These are phyloP conservation scores for Euphrasia arctica DNA, from an alignment of 305 asterid genomes.

Conservation along the genomic window DNA sequence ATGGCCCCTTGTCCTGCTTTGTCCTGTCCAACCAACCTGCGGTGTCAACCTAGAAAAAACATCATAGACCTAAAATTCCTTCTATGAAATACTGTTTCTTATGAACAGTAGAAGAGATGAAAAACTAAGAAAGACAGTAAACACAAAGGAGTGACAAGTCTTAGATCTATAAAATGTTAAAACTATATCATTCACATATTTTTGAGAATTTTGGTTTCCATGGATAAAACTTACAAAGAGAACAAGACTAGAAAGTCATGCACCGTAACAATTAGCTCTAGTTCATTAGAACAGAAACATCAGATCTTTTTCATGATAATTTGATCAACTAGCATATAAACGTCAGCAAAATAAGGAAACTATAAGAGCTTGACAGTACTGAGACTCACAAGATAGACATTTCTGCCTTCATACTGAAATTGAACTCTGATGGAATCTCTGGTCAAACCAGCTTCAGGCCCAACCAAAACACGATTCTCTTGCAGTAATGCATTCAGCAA, in stretches of 20 bases:
- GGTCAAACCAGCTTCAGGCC: constrained; percentile 96
- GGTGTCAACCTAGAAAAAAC: constrained; percentile 74
- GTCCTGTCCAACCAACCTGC: constrained; percentile 99
- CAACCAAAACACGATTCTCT: constrained; percentile 95
- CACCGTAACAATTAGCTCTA: neutral
- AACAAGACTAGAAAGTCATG: neutral
- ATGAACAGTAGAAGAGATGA: neutral
- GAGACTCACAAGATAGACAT: constrained; percentile 63
- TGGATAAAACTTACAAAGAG: constrained; percentile 8
- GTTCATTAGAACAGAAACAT: constrained; percentile 16
- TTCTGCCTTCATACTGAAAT: constrained; percentile 81
- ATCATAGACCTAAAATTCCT: constrained; percentile 10
- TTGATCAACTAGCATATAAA: constrained; percentile 15
- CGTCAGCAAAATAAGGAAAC: constrained; percentile 19
- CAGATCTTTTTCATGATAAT: neutral
- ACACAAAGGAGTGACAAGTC: neutral
- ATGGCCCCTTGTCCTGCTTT: constrained; percentile 88
- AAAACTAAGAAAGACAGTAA: constrained; percentile 1
- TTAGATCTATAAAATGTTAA: neutral
- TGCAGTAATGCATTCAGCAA: constrained; percentile 79
- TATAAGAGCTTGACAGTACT: constrained; percentile 16
- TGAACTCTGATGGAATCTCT: constrained; percentile 93
- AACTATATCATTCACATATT: constrained; percentile 3
- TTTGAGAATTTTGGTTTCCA: constrained; percentile 2
- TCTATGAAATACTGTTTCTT: neutral